These are phyloP conservation scores for Scolecobasidium constrictum DNA, from an alignment of 2,329 filamentous ascomycete species.

Conservation along the genomic window DNA sequence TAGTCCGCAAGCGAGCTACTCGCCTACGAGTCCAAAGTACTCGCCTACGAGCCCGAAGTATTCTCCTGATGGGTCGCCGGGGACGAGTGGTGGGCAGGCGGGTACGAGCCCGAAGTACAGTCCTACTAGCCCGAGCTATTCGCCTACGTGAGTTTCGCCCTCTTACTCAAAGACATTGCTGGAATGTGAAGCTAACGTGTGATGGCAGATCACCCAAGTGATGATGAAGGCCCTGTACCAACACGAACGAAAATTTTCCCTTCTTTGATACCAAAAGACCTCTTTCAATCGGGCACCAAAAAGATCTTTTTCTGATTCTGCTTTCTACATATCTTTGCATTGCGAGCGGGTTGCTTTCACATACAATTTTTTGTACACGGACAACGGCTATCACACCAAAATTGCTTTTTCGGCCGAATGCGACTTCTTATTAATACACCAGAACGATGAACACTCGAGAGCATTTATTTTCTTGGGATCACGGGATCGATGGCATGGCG, in stretches of 20 bases:
- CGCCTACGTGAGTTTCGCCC: neutral
- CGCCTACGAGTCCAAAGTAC: slow-evolving; percentile 47
- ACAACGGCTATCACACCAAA: too few relatives aligned
- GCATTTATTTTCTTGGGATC: too few relatives aligned
- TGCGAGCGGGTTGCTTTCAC: neutral
- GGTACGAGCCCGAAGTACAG: slow-evolving; percentile 4
- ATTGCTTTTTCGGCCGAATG: too few relatives aligned
- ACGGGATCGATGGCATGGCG: too few relatives aligned
- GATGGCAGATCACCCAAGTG: neutral
- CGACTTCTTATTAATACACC: too few relatives aligned
- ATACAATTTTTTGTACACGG: too few relatives aligned
- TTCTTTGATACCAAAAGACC: slow-evolving; percentile 1
- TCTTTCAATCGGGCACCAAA: neutral
- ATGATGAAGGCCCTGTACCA: neutral
- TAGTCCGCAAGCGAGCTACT: slow-evolving; percentile 48
- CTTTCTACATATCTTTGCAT: neutral
- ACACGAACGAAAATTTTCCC: neutral
- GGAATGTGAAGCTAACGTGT: slow-evolving; percentile 1
- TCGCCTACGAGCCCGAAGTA: slow-evolving; percentile 10
- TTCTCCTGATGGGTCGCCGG: slow-evolving; percentile 2
- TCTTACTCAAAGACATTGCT: neutral
- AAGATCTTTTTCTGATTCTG: neutral
- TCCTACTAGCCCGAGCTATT: slow-evolving; percentile 1
- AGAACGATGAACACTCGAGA: too few relatives aligned
- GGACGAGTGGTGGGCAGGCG: neutral